Evolutionary conservation across 108 stramenopile genomes (phyloP).

Genomic region (Pelagomonas calceolata): DNA sequence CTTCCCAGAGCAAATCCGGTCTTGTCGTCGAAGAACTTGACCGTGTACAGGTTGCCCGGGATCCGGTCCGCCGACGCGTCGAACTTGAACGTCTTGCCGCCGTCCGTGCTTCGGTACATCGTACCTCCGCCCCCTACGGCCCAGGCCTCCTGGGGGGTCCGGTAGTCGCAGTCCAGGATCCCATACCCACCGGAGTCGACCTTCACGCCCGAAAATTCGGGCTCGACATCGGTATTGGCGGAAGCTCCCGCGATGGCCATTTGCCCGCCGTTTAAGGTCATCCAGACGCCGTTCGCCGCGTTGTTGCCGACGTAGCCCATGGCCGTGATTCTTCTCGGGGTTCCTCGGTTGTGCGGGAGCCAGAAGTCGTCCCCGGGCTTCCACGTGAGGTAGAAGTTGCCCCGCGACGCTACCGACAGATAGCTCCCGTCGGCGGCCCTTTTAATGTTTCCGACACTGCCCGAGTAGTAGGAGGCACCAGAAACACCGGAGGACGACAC

Average conservation of each 20-base stretch:
- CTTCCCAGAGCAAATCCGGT: conserved; percentile 82
- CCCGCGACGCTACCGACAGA: conserved; percentile 76
- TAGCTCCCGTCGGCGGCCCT: conserved; percentile 68
- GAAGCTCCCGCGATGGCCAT: conserved; percentile 42
- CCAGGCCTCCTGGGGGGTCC: conserved; percentile 78
- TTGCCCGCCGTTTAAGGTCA: conserved; percentile 91
- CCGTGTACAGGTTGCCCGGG: conserved; percentile 88
- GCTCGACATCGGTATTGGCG: conserved; percentile 28
- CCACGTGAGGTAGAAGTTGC: conserved; percentile 97
- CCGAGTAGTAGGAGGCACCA: conserved; percentile 88
- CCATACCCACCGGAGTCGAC: conserved; percentile 95
- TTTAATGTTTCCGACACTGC: conserved; percentile 68
- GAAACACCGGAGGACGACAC: conserved; percentile 73
- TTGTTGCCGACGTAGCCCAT: conserved; percentile 89
- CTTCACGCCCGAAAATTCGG: conserved; percentile 69
- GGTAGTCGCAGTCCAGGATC: conserved; percentile 89
- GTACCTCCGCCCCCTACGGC: conserved; percentile 88
- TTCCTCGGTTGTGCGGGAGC: conserved; percentile 95
- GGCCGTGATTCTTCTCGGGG: conserved; percentile 84
- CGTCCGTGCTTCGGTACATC: conserved; percentile 78
- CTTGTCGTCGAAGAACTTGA: conserved; percentile 87
- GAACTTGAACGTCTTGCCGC: conserved; percentile 79
- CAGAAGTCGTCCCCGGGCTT: conserved; percentile 92
- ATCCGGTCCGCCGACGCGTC: conserved; percentile 81
- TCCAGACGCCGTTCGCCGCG: conserved; percentile 85